Base-by-base conservation (phyloP, 345 rosid species). In the Rubroshorea leprosula region DNA sequence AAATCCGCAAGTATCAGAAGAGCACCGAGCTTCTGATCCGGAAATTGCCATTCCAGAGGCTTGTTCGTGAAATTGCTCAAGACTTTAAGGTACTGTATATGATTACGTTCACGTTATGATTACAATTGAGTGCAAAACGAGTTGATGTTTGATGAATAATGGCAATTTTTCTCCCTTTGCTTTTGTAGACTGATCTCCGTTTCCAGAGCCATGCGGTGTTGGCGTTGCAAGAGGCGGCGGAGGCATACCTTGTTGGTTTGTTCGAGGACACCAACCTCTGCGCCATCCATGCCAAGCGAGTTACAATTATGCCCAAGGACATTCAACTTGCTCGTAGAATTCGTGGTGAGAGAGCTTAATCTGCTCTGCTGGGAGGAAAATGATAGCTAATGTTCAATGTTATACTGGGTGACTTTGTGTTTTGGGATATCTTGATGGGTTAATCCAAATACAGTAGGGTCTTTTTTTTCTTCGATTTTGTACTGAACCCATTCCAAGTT, bases 51-150 rank as follows among this genome's bases (percentile, higher is more conserved):
- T 90, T 90, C 74, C 92, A 90, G 74, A 79, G 97, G 55, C 90
- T 87, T 27, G 93, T 87, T 0, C 92, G 97, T 76, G 97, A 87
- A 70, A 90, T 87, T 61, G 97, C 97, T n/a, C 97, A 87, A 61
- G 97, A 84, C 26, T 86, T 82, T 58, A 86, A 86, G 86, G 90
- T 81, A 54, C 12, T 35, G 3, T 3, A 10, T 35, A 10, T 4
- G 41, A 35, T 35, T 8, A 1, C 1, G 6, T 35, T 35, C 41
- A 6, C 5, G 12, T 35, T 41, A 5, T 31, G 0, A 27, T 2
- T 6, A 12, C 5, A 23, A n/a, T 24, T 2, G 6, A 10, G 7
- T 19, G 11, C 0, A 16, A 7, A 19, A 8, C 0, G 8, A 5
- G 1, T 0, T 8, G 11, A 17, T 2, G 29, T 35, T 29, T 29